phyloP scores from a whole-genome alignment of 768 basidiomycete species.

The Boletus reticuloceps region DNA sequence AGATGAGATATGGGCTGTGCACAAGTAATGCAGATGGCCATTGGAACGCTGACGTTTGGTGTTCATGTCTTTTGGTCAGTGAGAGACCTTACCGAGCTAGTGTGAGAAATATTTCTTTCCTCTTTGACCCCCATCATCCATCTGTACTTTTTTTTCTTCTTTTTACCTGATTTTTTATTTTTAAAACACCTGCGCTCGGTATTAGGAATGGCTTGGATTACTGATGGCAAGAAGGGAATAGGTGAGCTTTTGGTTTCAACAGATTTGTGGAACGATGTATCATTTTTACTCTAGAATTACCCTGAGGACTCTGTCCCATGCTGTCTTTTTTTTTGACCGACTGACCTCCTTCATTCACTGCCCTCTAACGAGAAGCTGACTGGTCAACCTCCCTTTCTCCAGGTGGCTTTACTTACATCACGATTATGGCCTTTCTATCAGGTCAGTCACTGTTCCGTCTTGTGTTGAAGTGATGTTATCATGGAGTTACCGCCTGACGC shows the following conservation, averaged over 20 bases:
- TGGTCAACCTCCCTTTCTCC: neutral
- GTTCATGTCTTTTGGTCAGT: neutral
- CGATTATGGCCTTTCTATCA: neutral
- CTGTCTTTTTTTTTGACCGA: neutral
- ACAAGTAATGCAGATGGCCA: conserved; percentile 84
- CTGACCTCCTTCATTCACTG: neutral
- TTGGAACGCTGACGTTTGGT: conserved; percentile 22
- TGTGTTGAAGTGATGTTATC: conserved; percentile 11
- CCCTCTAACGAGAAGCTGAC: neutral
- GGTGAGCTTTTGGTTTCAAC: neutral
- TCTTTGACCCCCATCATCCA: too few species aligned
- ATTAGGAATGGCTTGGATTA: too few species aligned
- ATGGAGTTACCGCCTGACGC: conserved; percentile 16
- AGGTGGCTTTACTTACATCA: neutral
- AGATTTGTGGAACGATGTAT: neutral
- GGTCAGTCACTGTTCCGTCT: neutral
- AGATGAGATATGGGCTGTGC: conserved; percentile 61
- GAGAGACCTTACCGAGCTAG: neutral
- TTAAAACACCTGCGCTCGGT: too few species aligned
- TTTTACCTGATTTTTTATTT: too few species aligned
- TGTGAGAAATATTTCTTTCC: conserved; percentile 2
- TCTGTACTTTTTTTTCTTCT: too few species aligned
- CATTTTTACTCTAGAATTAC: neutral
- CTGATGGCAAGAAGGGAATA: neutral
- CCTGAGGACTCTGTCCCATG: conserved; percentile 10